A percentile compares a stretch with the other conserved stretches of the same genome.
phyloP scores from a whole-genome alignment of 73 alveolate species.

The Stentor roeselii region DNA sequence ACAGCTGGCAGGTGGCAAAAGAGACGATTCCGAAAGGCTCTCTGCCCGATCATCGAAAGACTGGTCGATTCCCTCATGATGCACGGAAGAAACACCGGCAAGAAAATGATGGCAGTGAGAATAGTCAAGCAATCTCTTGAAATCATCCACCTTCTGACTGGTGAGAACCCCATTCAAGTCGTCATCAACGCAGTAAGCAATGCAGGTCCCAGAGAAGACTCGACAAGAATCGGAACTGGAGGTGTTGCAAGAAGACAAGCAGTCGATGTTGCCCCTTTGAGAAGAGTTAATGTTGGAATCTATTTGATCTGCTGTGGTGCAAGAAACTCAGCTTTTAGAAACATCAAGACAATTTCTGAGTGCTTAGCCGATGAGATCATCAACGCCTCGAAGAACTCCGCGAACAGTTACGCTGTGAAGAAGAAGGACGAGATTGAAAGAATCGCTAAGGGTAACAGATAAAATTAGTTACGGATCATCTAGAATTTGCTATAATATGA shows the following conservation, averaged over 20 bases:
- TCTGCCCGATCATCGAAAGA: slow-evolving; percentile 98
- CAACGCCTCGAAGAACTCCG: slow-evolving; percentile 89
- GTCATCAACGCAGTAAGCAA: slow-evolving; percentile 92
- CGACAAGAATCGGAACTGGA: slow-evolving; percentile 98
- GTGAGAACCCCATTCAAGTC: slow-evolving; percentile 96
- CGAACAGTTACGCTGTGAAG: slow-evolving; percentile 94
- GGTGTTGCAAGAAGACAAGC: slow-evolving; percentile 99
- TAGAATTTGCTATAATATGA: too few species aligned
- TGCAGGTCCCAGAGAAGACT: slow-evolving; percentile 99
- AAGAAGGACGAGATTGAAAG: slow-evolving; percentile 98
- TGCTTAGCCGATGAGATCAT: slow-evolving; percentile 98
- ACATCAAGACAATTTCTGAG: slow-evolving; percentile 96
- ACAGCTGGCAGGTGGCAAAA: slow-evolving; percentile 98
- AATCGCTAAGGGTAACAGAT: slow-evolving; percentile 97
- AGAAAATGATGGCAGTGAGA: slow-evolving; percentile 96
- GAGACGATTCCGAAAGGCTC: slow-evolving; percentile 96
- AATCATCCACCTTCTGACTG: slow-evolving; percentile 92
- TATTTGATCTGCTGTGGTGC: slow-evolving; percentile 95
- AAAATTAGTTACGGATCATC: too few species aligned
- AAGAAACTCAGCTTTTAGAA: slow-evolving; percentile 95
- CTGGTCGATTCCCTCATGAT: slow-evolving; percentile 92
- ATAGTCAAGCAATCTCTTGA: slow-evolving; percentile 97
- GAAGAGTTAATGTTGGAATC: slow-evolving; percentile 98
- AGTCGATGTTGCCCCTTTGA: slow-evolving; percentile 99
- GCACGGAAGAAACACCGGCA: slow-evolving; percentile 99